Conservation (phyloP, 345 rosid genomes). For the Eutrema japonicum region DNA sequence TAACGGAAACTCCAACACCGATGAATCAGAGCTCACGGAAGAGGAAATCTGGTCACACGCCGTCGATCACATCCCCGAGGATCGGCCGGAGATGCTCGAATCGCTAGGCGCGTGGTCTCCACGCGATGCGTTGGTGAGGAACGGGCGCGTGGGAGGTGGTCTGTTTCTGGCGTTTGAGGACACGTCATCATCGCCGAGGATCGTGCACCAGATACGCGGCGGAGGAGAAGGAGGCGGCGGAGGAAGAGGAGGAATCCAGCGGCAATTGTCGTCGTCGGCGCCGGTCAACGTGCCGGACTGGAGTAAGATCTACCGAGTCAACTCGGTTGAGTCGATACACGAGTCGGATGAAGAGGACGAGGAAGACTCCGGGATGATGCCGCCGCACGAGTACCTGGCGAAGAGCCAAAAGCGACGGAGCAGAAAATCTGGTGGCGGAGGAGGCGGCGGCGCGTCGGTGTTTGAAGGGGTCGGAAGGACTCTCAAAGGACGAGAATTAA, state of each 20-base stretch:
- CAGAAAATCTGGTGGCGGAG: slow-evolving; percentile 51
- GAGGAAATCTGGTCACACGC: slow-evolving; percentile 88
- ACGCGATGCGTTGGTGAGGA: slow-evolving; percentile 41
- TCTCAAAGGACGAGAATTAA: slow-evolving; percentile 88
- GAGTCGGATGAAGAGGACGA: slow-evolving; percentile 74
- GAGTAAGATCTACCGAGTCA: slow-evolving; percentile 79
- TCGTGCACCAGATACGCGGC: slow-evolving; percentile 75
- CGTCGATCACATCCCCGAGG: slow-evolving; percentile 46
- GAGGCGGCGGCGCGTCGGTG: slow-evolving; percentile 64
- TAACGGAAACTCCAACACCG: slow-evolving; percentile 41
- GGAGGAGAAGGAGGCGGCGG: slow-evolving; percentile 37
- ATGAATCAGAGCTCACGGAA: slow-evolving; percentile 66
- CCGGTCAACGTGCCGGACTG: slow-evolving; percentile 96
- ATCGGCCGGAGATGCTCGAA: slow-evolving; percentile 27
- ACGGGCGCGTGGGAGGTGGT: slow-evolving; percentile 63
- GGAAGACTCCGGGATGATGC: slow-evolving; percentile 67
- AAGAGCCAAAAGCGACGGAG: slow-evolving; percentile 62
- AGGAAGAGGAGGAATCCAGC: not conserved
- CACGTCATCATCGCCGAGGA: slow-evolving; percentile 54
- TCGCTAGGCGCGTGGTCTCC: slow-evolving; percentile 49
- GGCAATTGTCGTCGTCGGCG: slow-evolving; percentile 59
- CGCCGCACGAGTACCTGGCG: slow-evolving; percentile 95
- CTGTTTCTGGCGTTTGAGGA: slow-evolving; percentile 74
- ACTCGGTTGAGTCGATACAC: slow-evolving; percentile 82
- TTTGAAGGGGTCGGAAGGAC: slow-evolving; percentile 92